These are phyloP conservation scores for Macrophomina tecta DNA, from an alignment of 2,329 filamentous ascomycete species.

Conservation along the genomic window DNA sequence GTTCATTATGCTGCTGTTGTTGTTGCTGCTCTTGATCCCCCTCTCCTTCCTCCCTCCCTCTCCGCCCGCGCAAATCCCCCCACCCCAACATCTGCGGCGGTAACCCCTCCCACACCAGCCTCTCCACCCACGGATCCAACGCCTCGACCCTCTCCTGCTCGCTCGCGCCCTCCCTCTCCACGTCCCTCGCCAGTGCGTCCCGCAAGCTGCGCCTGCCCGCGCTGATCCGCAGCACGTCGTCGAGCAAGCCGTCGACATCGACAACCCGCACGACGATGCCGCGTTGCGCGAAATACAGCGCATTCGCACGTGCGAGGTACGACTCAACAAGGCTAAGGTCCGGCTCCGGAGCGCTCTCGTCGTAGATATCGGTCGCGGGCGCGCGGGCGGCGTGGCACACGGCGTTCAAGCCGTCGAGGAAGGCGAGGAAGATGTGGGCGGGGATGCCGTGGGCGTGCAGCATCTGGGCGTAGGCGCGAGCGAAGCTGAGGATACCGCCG, in stretches of 20 bases:
- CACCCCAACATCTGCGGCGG: constrained; percentile 31
- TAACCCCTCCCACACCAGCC: constrained; percentile 35
- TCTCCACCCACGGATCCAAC: constrained; percentile 40
- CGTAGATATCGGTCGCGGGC: background rate
- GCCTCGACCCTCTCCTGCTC: constrained; percentile 34
- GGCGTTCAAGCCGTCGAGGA: constrained; percentile 42
- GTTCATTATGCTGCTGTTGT: background rate
- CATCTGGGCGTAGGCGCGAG: constrained; percentile 39
- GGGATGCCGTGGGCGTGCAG: constrained; percentile 39
- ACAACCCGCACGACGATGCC: constrained; percentile 37
- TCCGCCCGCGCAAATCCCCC: constrained; percentile 20
- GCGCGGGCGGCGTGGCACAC: constrained; percentile 33
- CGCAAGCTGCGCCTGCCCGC: constrained; percentile 34
- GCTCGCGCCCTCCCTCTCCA: constrained; percentile 30
- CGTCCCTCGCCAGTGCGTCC: constrained; percentile 15
- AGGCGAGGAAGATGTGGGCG: constrained; percentile 40
- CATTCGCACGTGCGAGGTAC: constrained; percentile 40
- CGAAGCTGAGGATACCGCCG: constrained; percentile 25
- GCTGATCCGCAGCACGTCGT: constrained; percentile 33
- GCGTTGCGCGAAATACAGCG: constrained; percentile 42
- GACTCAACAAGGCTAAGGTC: constrained; percentile 31
- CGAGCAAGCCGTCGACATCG: constrained; percentile 36
- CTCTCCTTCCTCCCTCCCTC: background rate
- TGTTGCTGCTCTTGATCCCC: constrained; percentile 14
- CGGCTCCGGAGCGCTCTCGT: constrained; percentile 2